phyloP scores from a whole-genome alignment of 108 stramenopile genomes.

The Fragilariopsis cylindrus region DNA sequence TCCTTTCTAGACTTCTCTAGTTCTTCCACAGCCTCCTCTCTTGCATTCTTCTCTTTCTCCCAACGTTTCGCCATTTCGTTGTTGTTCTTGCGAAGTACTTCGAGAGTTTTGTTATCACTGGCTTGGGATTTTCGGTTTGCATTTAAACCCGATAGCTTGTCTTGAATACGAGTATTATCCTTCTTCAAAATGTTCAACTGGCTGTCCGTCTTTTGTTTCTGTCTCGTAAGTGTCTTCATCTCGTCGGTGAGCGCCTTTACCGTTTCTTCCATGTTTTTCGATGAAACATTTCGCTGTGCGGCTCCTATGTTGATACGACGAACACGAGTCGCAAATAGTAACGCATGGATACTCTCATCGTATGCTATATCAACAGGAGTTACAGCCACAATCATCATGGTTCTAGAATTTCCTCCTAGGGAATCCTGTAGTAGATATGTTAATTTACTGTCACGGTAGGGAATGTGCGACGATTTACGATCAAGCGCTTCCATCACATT shows the following conservation, averaged over 20 bases:
- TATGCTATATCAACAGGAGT: conserved; percentile 83
- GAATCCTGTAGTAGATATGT: conserved; percentile 95
- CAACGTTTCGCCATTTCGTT: conserved; percentile 80
- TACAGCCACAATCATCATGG: conserved; percentile 96
- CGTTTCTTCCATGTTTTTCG: conserved; percentile 90
- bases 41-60: conserved; percentile 83
- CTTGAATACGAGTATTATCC: conserved; percentile 81
- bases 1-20: conserved; percentile 61
- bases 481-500: conserved; percentile 98
- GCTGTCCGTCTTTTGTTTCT: conserved; percentile 78
- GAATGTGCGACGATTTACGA: conserved; percentile 87
- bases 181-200: conserved; percentile 73
- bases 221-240: conserved; percentile 69
- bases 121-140: conserved; percentile 55
- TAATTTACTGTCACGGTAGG: conserved; percentile 94
- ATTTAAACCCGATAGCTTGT: conserved; percentile 60
- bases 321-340: conserved; percentile 97
- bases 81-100: conserved; percentile 76
- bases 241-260: conserved; percentile 84
- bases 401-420: conserved; percentile 94
- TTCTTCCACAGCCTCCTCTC: conserved; percentile 74
- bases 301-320: conserved; percentile 89
- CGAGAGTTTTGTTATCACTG: conserved; percentile 74
- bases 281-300: conserved; percentile 81
- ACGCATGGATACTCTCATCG: conserved; percentile 96